Conservation (phyloP, 306 rosid species). For the Ziziphus jujuba region DNA sequence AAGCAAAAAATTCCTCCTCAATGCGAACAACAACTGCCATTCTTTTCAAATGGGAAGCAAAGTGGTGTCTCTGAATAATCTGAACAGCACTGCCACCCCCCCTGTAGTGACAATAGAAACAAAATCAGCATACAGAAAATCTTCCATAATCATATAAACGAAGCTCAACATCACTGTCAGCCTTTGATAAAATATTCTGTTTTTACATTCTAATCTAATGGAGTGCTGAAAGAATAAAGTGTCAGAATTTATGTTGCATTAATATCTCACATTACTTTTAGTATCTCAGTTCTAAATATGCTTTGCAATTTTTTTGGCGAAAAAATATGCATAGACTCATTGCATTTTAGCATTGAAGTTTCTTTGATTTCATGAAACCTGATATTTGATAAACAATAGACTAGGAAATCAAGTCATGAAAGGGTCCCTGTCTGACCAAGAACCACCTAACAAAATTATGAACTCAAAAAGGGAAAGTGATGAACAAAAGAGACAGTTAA, state of each 20-base stretch:
- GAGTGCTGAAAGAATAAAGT: background rate
- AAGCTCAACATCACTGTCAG: background rate
- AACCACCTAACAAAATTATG: too few relatives aligned
- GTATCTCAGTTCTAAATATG: too few relatives aligned
- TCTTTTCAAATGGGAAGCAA: conserved; percentile 91
- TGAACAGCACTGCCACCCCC: conserved; percentile 83
- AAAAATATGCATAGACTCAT: too few relatives aligned
- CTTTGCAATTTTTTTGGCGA: too few relatives aligned
- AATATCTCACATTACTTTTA: too few relatives aligned
- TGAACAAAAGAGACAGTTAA: too few relatives aligned
- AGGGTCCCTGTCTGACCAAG: too few relatives aligned
- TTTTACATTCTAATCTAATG: background rate
- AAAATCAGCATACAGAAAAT: background rate
- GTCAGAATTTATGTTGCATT: background rate
- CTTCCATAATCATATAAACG: background rate
- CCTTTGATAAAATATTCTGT: background rate
- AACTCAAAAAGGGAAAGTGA: too few relatives aligned
- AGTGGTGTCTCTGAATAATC: conserved; percentile 96
- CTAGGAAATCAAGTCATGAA: too few relatives aligned
- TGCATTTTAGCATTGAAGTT: too few relatives aligned
- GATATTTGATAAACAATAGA: too few relatives aligned
- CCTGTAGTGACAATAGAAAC: conserved; percentile 44
- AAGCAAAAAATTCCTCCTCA: conserved; percentile 84
- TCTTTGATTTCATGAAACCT: too few relatives aligned
- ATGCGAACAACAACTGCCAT: conserved; percentile 97